These are phyloP conservation scores for Xylaria intraflava DNA, from an alignment of 495 filamentous ascomycete species.

Conservation along the genomic window DNA sequence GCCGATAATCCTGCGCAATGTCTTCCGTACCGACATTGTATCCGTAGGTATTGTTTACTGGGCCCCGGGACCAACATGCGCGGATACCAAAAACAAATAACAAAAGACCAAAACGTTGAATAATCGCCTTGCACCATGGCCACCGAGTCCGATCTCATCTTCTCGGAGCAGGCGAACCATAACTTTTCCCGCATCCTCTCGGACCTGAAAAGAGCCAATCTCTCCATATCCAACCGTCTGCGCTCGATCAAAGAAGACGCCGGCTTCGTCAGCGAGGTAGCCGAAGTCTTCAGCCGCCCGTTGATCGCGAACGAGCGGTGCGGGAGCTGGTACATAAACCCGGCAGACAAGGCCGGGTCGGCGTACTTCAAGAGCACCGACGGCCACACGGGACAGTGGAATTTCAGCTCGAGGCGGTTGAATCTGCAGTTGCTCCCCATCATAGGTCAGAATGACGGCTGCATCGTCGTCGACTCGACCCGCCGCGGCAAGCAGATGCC, in stretches of 20 bases:
- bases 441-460: slow-evolving; percentile 60
- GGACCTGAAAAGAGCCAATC: slow-evolving; percentile 62
- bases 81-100: not conserved
- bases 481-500: slow-evolving; percentile 88
- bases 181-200: slow-evolving; percentile 49
- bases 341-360: slow-evolving; percentile 56
- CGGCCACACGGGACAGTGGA: slow-evolving; percentile 85
- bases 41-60: too few relatives aligned
- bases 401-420: slow-evolving; percentile 74
- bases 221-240: slow-evolving; percentile 74
- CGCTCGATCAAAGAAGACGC: slow-evolving; percentile 64
- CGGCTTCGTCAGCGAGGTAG: slow-evolving; percentile 54
- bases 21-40: too few relatives aligned
- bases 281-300: slow-evolving; percentile 51
- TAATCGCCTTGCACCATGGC: slow-evolving; percentile 1
- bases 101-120: not conserved
- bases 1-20: too few relatives aligned
- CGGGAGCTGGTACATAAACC: slow-evolving; percentile 90
- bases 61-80: too few relatives aligned
- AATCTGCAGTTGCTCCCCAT: slow-evolving; percentile 72
- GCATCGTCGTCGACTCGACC: slow-evolving; percentile 94
- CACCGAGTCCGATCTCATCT: slow-evolving; percentile 39
- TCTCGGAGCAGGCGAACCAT: slow-evolving; percentile 45
- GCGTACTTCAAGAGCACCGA: slow-evolving; percentile 98
- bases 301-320: slow-evolving; percentile 91